These are phyloP conservation scores for Auriscalpium microsporum DNA, from an alignment of 768 basidiomycete genomes.

Conservation along the genomic window DNA sequence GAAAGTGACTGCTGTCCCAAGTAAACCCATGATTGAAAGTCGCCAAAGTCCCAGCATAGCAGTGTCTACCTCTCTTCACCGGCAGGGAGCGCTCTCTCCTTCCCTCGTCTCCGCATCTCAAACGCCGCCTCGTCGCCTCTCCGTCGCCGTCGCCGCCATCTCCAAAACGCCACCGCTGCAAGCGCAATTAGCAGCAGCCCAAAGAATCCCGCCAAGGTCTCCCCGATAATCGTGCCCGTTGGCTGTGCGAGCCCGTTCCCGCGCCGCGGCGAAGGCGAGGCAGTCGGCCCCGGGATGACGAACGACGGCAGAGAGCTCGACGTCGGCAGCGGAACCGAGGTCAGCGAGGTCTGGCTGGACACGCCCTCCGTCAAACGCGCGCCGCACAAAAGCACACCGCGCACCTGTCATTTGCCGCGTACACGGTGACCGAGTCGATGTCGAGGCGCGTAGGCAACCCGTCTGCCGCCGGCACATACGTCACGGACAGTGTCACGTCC, in stretches of 20 bases:
- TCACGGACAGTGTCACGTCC: conserved; percentile 12
- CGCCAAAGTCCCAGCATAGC: too few relatives aligned
- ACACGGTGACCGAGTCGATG: conserved; percentile 12
- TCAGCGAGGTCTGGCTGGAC: conserved; percentile 5
- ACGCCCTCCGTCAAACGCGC: not conserved
- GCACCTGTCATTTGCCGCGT: conserved; percentile 2
- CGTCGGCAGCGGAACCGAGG: conserved; percentile 6
- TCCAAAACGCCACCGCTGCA: not conserved
- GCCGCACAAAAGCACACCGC: not conserved
- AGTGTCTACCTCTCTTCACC: too few relatives aligned
- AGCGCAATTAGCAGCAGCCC: conserved; percentile 11
- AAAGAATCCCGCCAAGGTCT: conserved; percentile 16
- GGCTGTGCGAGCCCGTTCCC: conserved; percentile 9
- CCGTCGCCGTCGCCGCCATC: conserved; percentile 1
- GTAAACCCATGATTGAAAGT: too few relatives aligned
- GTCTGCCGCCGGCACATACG: conserved; percentile 6
- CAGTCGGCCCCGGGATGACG: conserved; percentile 6
- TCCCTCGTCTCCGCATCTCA: not conserved
- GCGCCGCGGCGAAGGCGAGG: not conserved
- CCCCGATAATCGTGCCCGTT: conserved; percentile 15
- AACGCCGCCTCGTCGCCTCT: not conserved
- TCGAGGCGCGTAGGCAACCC: conserved; percentile 12
- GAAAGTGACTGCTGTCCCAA: too few relatives aligned
- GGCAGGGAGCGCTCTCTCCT: not conserved
- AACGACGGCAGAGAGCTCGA: conserved; percentile 14